Base-by-base conservation (phyloP, 2,329 filamentous ascomycete species). In the Colletotrichum sp. region DNA sequence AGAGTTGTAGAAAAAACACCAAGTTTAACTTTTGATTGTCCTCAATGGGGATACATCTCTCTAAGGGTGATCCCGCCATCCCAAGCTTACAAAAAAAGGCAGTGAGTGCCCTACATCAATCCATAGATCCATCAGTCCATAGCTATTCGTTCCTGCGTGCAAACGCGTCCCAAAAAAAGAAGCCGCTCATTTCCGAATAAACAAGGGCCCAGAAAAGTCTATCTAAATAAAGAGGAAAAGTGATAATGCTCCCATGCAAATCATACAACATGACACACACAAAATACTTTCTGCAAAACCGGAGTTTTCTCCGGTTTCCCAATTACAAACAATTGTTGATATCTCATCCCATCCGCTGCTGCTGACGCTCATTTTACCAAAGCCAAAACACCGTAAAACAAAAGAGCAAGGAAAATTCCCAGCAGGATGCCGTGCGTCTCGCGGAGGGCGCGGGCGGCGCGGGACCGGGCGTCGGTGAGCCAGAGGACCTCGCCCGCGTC, bases 401-500 rank as follows among this genome's bases (percentile, higher is more conserved):
- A 52, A 32, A 77, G 69, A 11, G 78, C 78, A 22, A 81, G 70
- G 8, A 79, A 80, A 27, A 79, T 68, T 8, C 77, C 77, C 16
- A 80, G 25, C 8, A 66, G 36, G 6, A 80, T 66, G 11, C 77
- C 76, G 22, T 77, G 68, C 57, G 55, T 72, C 67, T 78, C 74
- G 6, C 63, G 75, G 12, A 63, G 32, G 8, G 76, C 68, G 5
- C 70, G 52, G 2, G 48, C 15, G 5, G 71, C 12, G 19, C 69
- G 36, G 3, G 61, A 74, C 59, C 36, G 70, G n/a, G 78, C 77
- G 66, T 90, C 86, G 22, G 85, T 85, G 19, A 88, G 32, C 80
- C 85, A 86, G 55, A 91, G 72, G 75, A 81, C 83, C 82, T 92
- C 86, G 4, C 90, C 89, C 4, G 82, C 82, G 32, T 86, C 87